phyloP scores from a whole-genome alignment of 306 rosid genomes.

The Begonia masoniana region DNA sequence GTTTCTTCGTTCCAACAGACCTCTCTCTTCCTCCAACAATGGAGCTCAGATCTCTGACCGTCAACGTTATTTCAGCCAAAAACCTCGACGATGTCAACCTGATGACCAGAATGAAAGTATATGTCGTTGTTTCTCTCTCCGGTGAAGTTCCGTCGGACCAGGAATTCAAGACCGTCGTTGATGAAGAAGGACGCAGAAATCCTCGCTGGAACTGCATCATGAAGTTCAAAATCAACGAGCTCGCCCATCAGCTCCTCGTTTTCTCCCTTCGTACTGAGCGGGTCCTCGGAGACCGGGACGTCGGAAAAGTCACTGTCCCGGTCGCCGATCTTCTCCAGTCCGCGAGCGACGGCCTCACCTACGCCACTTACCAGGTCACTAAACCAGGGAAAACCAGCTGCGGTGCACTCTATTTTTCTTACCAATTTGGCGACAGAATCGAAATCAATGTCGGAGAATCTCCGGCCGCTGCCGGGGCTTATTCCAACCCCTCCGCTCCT shows the following conservation, averaged over 20 bases:
- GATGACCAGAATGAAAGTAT: constrained; percentile 19
- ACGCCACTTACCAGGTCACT: too few species aligned
- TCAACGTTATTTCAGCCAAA: constrained; percentile 14
- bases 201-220: constrained; percentile 15
- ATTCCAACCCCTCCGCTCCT: too few species aligned
- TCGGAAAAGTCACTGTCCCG: constrained; percentile 15
- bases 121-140: constrained; percentile 20
- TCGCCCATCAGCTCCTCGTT: constrained; percentile 2
- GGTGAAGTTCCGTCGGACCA: constrained; percentile 8
- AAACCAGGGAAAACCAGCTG: too few species aligned
- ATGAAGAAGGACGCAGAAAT: constrained; percentile 9
- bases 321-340: constrained; percentile 7
- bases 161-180: constrained; percentile 11
- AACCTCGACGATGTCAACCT: constrained; percentile 15
- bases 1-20: too few species aligned
- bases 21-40: constrained; percentile 1
- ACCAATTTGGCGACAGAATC: too few species aligned
- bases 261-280: constrained; percentile 6
- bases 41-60: constrained; percentile 9
- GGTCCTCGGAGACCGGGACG: constrained; percentile 12
- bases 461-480: too few species aligned
- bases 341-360: background rate
- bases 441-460: too few species aligned
- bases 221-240: constrained; percentile 13
- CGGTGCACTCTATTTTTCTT: too few species aligned